Evolutionary conservation across 768 basidiomycete genomes (phyloP), one percentile per base, ranked within the genome.

Genomic region (Cytidiella melzeri): DNA sequence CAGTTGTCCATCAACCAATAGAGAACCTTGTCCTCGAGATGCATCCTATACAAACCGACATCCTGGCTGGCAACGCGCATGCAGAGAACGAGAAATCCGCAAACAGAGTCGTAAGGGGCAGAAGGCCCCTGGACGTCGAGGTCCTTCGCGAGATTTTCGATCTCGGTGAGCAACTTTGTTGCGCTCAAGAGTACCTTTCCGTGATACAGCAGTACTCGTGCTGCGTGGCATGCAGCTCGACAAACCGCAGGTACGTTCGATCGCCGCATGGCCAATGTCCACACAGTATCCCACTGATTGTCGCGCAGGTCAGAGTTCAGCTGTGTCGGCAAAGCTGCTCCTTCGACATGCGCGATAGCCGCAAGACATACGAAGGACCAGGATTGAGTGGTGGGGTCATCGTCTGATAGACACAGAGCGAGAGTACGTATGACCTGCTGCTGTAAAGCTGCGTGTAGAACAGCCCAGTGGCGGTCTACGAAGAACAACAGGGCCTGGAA

Each of bases 111-210:
- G 58, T 77, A 87, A 0, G 93, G 92, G 58, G 79, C 84, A 12
- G 81, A 69, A 2, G 94, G 93, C 0, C 93, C 94, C 67, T 98
- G 95, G 13, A 96, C 77, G 55, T 91, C 86, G 50, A 99, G 71
- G 54, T 95, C 90, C 53, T 84, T 84, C 1, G 82, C 77, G 41
- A 97, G 70, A 0, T 74, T 71, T 61, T 92, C 92, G 42, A 97
- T 81, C 61, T 94, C 92, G 2, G 67, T 59, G 12, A 88, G 70
- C 40, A 86, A 68, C 12, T 76, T 76, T 30, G 81, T 78, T 12
- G 78, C 66, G 3, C 78, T 71, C 20, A 89, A 69, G 46, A 77
- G 57, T 51, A 58, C 55, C 51, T 64, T 65, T 57, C 64, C 73
- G 62, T 68, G 58, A 19, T 63, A 49, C 44, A 86, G 69, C 15